These are phyloP conservation scores for Rhodocollybia butyracea DNA, from an alignment of 768 basidiomycete genomes.

Conservation along the genomic window DNA sequence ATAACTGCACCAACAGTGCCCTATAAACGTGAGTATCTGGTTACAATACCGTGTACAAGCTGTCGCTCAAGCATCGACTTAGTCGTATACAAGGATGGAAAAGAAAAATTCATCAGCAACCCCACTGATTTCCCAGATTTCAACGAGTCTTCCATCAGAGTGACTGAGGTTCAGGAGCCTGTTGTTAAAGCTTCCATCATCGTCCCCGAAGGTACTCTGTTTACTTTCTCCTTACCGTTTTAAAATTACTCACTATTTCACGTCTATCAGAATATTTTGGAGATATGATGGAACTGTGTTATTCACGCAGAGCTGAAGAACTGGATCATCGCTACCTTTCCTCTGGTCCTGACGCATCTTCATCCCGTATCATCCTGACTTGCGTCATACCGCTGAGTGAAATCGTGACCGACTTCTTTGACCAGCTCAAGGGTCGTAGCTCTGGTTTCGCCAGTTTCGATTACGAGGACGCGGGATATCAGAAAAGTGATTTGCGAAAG, in stretches of 20 bases:
- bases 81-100: conserved; percentile 76
- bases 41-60: background rate
- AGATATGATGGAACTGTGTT: conserved; percentile 94
- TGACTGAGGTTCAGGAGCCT: conserved; percentile 85
- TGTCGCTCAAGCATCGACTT: background rate
- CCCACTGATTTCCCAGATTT: conserved; percentile 94
- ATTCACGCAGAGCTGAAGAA: conserved; percentile 77
- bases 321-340: conserved; percentile 86
- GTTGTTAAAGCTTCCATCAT: conserved; percentile 93
- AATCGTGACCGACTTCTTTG: conserved; percentile 94
- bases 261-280: conserved; percentile 76
- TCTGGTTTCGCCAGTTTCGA: conserved; percentile 93
- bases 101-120: conserved; percentile 73
- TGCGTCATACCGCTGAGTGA: conserved; percentile 87
- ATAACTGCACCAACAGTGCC: conserved; percentile 96
- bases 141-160: conserved; percentile 53
- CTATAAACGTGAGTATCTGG: conserved; percentile 61
- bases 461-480: conserved; percentile 94
- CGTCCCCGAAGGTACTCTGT: conserved; percentile 74
- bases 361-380: conserved; percentile 74
- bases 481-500: conserved; percentile 77
- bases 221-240: background rate
- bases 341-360: conserved; percentile 28
- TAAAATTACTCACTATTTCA: background rate
- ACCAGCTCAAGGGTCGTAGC: conserved; percentile 88